A percentile compares a stretch with the other conserved stretches of the same genome.
phyloP scores from a whole-genome alignment of 1,284 basidiomycete genomes.

The Apiotrichum brassicae region DNA sequence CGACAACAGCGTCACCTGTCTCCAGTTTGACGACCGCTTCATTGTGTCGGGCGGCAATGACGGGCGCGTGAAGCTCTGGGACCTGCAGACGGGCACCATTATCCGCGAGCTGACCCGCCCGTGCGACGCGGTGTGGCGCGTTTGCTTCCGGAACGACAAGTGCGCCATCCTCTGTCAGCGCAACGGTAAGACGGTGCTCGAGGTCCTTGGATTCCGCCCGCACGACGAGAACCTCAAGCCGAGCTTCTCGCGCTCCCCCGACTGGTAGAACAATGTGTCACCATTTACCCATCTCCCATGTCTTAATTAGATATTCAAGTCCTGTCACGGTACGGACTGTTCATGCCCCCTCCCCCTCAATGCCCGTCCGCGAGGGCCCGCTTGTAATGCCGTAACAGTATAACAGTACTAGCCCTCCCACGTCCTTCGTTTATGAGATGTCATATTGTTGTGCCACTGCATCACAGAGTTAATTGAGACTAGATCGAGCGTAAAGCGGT shows the following conservation, averaged over 20 bases:
- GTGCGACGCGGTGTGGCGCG: conserved; percentile 83
- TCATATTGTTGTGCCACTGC: too few relatives aligned
- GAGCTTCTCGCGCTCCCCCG: conserved; percentile 6
- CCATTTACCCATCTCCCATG: not conserved
- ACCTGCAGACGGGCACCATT: conserved; percentile 61
- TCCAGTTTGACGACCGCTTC: conserved; percentile 80
- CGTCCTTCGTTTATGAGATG: not conserved
- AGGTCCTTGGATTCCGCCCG: conserved; percentile 54
- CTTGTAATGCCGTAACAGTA: too few relatives aligned
- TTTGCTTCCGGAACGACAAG: conserved; percentile 68
- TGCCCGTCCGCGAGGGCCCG: too few relatives aligned
- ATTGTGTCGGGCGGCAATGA: conserved; percentile 68
- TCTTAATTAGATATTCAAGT: too few relatives aligned
- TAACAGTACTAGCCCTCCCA: not conserved
- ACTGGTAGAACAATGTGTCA: conserved; percentile 9
- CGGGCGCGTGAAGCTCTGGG: conserved; percentile 82
- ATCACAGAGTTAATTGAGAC: too few relatives aligned
- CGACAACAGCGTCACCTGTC: conserved; percentile 81
- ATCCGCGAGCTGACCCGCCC: conserved; percentile 69
- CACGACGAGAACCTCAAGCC: conserved; percentile 23
- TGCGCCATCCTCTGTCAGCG: conserved; percentile 78
- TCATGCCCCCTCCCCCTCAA: too few relatives aligned
- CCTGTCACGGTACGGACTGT: too few relatives aligned
- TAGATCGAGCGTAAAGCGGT: too few relatives aligned
- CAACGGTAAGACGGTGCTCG: conserved; percentile 78